Evolutionary conservation across 2,329 filamentous ascomycete species (phyloP).

Genomic region (Fusarium dimerum): DNA sequence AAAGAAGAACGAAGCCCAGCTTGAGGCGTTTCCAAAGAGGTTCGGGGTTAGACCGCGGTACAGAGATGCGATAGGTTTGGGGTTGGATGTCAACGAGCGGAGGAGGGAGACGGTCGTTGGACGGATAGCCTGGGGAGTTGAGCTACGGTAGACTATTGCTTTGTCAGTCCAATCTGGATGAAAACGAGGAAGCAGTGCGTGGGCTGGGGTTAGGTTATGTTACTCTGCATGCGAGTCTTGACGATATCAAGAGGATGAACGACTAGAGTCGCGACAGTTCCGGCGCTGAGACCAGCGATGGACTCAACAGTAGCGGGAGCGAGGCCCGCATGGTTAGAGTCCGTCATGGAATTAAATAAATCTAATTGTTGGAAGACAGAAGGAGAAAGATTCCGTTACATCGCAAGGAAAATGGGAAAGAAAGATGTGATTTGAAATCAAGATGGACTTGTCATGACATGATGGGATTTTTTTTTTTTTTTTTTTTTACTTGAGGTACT

Average conservation of each 20-base stretch:
- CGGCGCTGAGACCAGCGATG: slow-evolving; percentile 86
- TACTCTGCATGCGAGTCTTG: slow-evolving; percentile 93
- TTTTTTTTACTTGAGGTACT: not conserved
- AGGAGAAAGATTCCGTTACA: not conserved
- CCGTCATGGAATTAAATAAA: slow-evolving; percentile 43
- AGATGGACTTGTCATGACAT: slow-evolving; percentile 3
- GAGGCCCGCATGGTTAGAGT: slow-evolving; percentile 56
- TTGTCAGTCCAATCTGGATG: slow-evolving; percentile 4
- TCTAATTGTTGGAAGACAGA: slow-evolving; percentile 17
- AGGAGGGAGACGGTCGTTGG: slow-evolving; percentile 55
- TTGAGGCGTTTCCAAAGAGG: slow-evolving; percentile 83
- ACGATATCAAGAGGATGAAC: slow-evolving; percentile 94
- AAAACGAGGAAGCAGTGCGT: too few relatives aligned
- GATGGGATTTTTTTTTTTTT: slow-evolving; percentile 16
- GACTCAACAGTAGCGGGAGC: slow-evolving; percentile 83
- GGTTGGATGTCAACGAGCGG: slow-evolving; percentile 48
- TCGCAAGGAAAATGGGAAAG: not conserved
- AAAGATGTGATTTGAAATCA: not conserved
- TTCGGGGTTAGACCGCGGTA: slow-evolving; percentile 92
- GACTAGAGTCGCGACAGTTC: slow-evolving; percentile 79
- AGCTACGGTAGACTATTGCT: slow-evolving; percentile 51
- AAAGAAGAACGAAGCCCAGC: slow-evolving; percentile 93
- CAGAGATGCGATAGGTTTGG: slow-evolving; percentile 66
- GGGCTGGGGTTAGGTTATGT: slow-evolving; percentile 23
- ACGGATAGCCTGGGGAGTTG: slow-evolving; percentile 37